A percentile compares a stretch with the other conserved stretches of the same genome.
Evolutionary conservation across 768 basidiomycete genomes (phyloP).

Genomic region (Mycena leptocephala): DNA sequence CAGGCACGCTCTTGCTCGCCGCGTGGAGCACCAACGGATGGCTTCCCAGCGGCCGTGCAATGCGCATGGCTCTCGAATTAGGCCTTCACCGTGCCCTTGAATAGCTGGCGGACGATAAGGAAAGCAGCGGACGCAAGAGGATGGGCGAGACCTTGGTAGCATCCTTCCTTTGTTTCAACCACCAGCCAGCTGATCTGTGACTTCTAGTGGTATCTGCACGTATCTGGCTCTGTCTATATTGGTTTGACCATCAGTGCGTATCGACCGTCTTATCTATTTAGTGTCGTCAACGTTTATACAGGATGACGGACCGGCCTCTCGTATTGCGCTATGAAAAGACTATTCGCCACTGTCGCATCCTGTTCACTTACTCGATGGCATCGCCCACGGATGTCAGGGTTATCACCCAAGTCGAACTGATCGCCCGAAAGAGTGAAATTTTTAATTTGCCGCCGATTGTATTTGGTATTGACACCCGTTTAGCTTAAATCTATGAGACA

Average conservation of each 20-base stretch:
- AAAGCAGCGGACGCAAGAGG: conserved; percentile 83
- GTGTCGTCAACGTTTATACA: conserved; percentile 46
- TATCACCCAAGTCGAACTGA: conserved; percentile 90
- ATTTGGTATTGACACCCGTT: background rate
- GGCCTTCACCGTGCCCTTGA: conserved; percentile 94
- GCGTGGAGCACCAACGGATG: conserved; percentile 97
- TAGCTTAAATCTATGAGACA: conserved; percentile 96
- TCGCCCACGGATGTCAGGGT: conserved; percentile 93
- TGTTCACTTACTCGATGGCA: conserved; percentile 89
- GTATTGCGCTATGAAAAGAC: conserved; percentile 92
- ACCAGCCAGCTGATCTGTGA: conserved; percentile 22
- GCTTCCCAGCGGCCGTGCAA: conserved; percentile 95
- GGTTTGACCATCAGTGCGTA: conserved; percentile 95
- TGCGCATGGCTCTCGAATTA: conserved; percentile 96
- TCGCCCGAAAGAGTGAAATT: conserved; percentile 90
- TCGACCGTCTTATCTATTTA: background rate
- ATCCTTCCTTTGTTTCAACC: conserved; percentile 36
- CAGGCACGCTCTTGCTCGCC: conserved; percentile 92
- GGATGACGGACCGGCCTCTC: conserved; percentile 94
- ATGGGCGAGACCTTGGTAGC: conserved; percentile 89
- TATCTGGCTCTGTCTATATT: conserved; percentile 95
- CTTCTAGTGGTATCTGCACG: conserved; percentile 88
- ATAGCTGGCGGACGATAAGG: conserved; percentile 86
- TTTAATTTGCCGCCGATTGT: background rate
- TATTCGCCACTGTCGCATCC: conserved; percentile 86